Conservation (phyloP, 2,329 filamentous ascomycete species). For the Cytospora chrysosperma region DNA sequence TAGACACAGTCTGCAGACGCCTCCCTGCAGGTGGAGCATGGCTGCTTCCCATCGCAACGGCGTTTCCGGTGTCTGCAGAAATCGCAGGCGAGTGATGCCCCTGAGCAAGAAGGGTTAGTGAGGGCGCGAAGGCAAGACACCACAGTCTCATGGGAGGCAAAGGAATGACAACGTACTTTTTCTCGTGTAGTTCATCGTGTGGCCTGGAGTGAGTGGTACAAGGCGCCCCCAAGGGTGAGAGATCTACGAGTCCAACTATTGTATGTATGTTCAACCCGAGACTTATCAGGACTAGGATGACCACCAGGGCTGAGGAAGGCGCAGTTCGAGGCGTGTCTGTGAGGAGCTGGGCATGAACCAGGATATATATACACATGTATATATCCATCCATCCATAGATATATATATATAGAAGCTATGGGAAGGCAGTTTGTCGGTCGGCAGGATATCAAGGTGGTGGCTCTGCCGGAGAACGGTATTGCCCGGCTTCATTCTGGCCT, state of each 20-base stretch:
- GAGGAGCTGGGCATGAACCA: background rate
- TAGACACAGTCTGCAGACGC: constrained; percentile 41
- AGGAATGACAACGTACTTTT: constrained; percentile 32
- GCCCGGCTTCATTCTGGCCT: background rate
- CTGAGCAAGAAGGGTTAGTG: constrained; percentile 30
- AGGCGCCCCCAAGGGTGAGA: background rate
- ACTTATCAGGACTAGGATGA: background rate
- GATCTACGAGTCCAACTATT: background rate
- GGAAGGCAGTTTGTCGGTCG: background rate
- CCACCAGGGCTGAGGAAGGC: background rate
- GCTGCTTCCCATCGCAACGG: constrained; percentile 39
- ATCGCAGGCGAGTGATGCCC: constrained; percentile 41
- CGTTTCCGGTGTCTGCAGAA: constrained; percentile 41
- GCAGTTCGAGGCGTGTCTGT: background rate
- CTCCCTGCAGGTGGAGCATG: constrained; percentile 40
- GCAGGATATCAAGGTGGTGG: background rate
- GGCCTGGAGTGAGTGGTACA: background rate
- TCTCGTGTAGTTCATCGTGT: constrained; percentile 37
- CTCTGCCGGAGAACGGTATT: background rate
- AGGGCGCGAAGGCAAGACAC: background rate
- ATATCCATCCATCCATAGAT: too few species aligned
- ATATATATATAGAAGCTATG: background rate
- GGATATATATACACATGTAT: too few species aligned
- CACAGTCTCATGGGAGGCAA: constrained; percentile 2
- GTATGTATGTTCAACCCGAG: background rate